phyloP scores from a whole-genome alignment of 192 early-diverging fungal genomes.

The Mortierella claussenii region DNA sequence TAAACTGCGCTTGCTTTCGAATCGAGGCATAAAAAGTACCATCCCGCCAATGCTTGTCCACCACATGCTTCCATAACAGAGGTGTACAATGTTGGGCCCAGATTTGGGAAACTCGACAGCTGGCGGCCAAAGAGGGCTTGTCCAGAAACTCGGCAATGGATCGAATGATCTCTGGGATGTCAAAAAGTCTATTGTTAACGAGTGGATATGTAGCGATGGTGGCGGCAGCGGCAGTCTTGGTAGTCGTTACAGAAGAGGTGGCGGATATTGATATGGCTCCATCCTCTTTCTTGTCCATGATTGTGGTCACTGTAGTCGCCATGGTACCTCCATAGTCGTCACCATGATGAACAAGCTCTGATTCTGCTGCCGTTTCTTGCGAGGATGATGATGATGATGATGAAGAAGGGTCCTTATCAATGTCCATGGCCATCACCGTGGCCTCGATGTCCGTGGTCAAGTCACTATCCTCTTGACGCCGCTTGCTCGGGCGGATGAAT shows the following conservation, averaged over 20 bases:
- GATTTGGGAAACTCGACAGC: slow-evolving; percentile 32
- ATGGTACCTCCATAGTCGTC: not conserved
- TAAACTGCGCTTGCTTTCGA: slow-evolving; percentile 13
- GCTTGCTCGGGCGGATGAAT: slow-evolving; percentile 5
- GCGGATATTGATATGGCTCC: no score
- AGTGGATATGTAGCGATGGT: slow-evolving; percentile 7
- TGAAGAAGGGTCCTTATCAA: slow-evolving; percentile 18
- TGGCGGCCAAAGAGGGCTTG: slow-evolving; percentile 36
- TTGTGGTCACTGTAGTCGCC: not conserved
- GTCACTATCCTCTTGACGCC: slow-evolving; percentile 23
- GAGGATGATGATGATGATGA: no score
- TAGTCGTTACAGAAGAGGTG: no score
- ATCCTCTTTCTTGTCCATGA: not conserved
- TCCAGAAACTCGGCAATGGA: slow-evolving; percentile 41
- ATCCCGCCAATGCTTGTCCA: slow-evolving; percentile 37
- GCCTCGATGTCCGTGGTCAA: slow-evolving; percentile 13
- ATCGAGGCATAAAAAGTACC: slow-evolving; percentile 20
- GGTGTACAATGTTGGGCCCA: slow-evolving; percentile 36
- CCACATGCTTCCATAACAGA: slow-evolving; percentile 39
- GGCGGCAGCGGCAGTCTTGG: no score
- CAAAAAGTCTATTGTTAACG: slow-evolving; percentile 38
- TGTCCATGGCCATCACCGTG: slow-evolving; percentile 12
- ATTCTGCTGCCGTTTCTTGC: no score
- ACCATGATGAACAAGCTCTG: not conserved
- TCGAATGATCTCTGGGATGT: slow-evolving; percentile 45